Base-by-base conservation (phyloP, 768 basidiomycete genomes). In the Clitopilus hobsonii region DNA sequence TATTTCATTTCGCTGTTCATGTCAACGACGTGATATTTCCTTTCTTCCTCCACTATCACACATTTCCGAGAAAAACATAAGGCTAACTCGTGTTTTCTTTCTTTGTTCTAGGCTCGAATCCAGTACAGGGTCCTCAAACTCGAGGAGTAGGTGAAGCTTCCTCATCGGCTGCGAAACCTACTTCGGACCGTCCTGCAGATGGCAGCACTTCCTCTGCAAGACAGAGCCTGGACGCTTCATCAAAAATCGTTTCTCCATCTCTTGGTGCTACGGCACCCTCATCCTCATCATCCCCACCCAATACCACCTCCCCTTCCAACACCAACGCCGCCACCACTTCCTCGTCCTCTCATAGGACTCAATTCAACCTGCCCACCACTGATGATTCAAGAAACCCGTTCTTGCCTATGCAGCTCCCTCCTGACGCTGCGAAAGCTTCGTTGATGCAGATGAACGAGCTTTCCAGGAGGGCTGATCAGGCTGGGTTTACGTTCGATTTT, bases 401-500 rank as follows among this genome's bases (percentile, higher is more conserved):
- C 66, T 65, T 88, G 25, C 80, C 84, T 24, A 72, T 77, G 10
- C 77, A 79, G 36, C 81, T 83, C 60, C 77, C 81, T 13, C 83
- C 82, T n/a, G 76, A 82, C 29, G 79, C 89, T 47, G 88, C 86
- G 3, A 79, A 83, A 22, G 86, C 85, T 14, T 81, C 84, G 51
- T 78, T 91, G 56, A 75, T 82, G 61, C 88, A 89, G 66, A 87
- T 91, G 84, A 89, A 84, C 69, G 89, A 90, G 64, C 80, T 88
- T 59, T 87, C 86, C 41, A 73, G 86, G 52, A 78, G 85, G 24
- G 86, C 82, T 3, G 76, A 78, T 49, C 63, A 52, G 51, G 65
- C 56, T 32, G 59, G 63, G 53, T 55, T 63, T 57, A 61, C 59
- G 36, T 60, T 63, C 50, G 56, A 63, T 27, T 48, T 27, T 25